These are phyloP conservation scores for Ascochyta viciae-villosae DNA, from an alignment of 2,329 filamentous ascomycete genomes.

Conservation along the genomic window DNA sequence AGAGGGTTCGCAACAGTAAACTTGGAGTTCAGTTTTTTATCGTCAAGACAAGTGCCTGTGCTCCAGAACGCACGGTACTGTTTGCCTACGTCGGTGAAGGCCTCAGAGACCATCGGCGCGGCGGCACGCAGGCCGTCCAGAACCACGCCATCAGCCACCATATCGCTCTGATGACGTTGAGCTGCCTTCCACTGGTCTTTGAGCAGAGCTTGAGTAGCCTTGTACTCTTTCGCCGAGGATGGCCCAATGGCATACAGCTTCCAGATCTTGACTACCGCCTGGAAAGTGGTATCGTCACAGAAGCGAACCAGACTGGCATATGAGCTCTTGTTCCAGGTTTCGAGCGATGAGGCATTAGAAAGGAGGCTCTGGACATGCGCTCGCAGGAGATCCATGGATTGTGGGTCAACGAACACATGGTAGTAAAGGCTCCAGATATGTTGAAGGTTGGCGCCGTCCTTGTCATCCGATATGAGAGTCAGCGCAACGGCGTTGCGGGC, in stretches of 20 bases:
- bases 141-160: too few relatives aligned
- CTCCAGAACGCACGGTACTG: too few relatives aligned
- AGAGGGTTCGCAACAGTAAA: too few relatives aligned
- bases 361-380: constrained; percentile 52
- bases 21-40: too few relatives aligned
- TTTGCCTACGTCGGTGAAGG: too few relatives aligned
- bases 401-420: constrained; percentile 56
- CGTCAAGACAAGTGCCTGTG: too few relatives aligned
- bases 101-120: too few relatives aligned
- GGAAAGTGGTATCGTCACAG: constrained; percentile 48
- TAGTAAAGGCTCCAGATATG: constrained; percentile 64
- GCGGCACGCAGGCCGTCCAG: too few relatives aligned
- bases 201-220: neutral
- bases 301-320: constrained; percentile 59
- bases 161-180: neutral
- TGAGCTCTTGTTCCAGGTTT: constrained; percentile 54
- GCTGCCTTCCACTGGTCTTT: constrained; percentile 6
- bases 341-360: constrained; percentile 46
- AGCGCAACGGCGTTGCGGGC: too few relatives aligned
- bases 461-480: constrained; percentile 31
- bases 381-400: constrained; percentile 48
- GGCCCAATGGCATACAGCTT: constrained; percentile 34
- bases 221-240: neutral
- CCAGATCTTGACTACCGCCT: constrained; percentile 47
- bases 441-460: constrained; percentile 31